phyloP scores from a whole-genome alignment of 805 yeast species.

The Blastobotrys terrestris region DNA sequence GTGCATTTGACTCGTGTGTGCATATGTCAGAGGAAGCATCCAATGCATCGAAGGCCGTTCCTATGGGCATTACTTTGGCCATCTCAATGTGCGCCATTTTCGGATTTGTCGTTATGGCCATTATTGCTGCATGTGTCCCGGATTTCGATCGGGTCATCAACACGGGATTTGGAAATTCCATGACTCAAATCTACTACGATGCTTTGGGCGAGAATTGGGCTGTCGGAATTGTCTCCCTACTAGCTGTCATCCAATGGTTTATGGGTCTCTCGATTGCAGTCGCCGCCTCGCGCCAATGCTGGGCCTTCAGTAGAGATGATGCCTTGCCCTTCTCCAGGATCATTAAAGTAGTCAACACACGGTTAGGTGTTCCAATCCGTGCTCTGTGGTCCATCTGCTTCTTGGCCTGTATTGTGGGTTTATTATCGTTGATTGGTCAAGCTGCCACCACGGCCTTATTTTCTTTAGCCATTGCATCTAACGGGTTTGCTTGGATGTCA shows the following conservation, averaged over 20 bases:
- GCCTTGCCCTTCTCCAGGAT: conserved; percentile 58
- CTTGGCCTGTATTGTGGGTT: conserved; percentile 38
- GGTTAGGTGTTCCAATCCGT: conserved; percentile 56
- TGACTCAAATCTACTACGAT: conserved; percentile 58
- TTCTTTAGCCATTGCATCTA: conserved; percentile 58
- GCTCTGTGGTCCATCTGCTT: conserved; percentile 53
- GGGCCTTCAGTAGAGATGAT: conserved; percentile 74
- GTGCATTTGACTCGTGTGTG: conserved; percentile 65
- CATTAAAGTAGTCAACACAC: conserved; percentile 51
- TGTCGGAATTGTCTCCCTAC: conserved; percentile 55
- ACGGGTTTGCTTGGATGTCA: conserved; percentile 53
- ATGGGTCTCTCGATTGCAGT: conserved; percentile 60
- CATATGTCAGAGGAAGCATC: conserved; percentile 69
- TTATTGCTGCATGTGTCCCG: conserved; percentile 39
- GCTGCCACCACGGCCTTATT: conserved; percentile 66
- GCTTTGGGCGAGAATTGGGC: conserved; percentile 63
- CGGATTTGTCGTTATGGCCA: conserved; percentile 53
- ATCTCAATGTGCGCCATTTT: conserved; percentile 51
- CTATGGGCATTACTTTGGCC: conserved; percentile 57
- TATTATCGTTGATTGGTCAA: conserved; percentile 50
- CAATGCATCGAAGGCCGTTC: conserved; percentile 57
- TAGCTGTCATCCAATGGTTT: conserved; percentile 51
- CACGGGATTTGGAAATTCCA: conserved; percentile 35
- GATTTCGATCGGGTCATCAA: conserved; percentile 3
- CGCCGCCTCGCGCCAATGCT: conserved; percentile 63